Evolutionary conservation across 768 basidiomycete genomes (phyloP).

Genomic region (Amanita exitialis): DNA sequence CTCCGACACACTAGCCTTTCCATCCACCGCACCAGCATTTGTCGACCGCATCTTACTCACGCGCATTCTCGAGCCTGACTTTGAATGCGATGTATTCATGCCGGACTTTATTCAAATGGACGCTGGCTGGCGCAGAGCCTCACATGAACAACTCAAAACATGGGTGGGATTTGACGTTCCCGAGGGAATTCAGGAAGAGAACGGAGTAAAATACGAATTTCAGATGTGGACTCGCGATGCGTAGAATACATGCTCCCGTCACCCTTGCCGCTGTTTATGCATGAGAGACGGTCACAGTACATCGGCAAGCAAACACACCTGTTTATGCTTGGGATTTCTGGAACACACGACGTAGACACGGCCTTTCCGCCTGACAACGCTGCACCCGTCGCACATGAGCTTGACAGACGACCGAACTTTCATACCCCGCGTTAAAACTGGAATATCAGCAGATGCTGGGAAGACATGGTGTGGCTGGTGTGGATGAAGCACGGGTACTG

Average conservation of each 20-base stretch:
- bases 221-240: conserved; percentile 81
- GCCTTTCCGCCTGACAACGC: conserved; percentile 80
- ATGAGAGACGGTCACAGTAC: conserved; percentile 8
- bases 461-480: conserved; percentile 21
- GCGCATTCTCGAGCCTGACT: conserved; percentile 63
- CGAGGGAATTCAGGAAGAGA: conserved; percentile 69
- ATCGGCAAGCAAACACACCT: conserved; percentile 40
- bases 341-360: conserved; percentile 88
- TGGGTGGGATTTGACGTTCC: conserved; percentile 83
- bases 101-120: conserved; percentile 48
- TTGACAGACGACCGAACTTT: conserved; percentile 96
- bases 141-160: conserved; percentile 51
- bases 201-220: conserved; percentile 79
- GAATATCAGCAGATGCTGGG: conserved; percentile 16
- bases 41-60: conserved; percentile 87
- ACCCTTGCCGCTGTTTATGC: conserved; percentile 54
- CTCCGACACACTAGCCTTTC: conserved; percentile 45
- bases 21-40: conserved; percentile 21
- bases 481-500: conserved; percentile 21
- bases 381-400: conserved; percentile 91
- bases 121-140: conserved; percentile 44
- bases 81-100: conserved; percentile 84
- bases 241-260: conserved; percentile 11
- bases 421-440: conserved; percentile 64
- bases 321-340: conserved; percentile 95